Evolutionary conservation across 352 stramenopile genomes (phyloP).

Genomic region (Globisporangium ultimum): DNA sequence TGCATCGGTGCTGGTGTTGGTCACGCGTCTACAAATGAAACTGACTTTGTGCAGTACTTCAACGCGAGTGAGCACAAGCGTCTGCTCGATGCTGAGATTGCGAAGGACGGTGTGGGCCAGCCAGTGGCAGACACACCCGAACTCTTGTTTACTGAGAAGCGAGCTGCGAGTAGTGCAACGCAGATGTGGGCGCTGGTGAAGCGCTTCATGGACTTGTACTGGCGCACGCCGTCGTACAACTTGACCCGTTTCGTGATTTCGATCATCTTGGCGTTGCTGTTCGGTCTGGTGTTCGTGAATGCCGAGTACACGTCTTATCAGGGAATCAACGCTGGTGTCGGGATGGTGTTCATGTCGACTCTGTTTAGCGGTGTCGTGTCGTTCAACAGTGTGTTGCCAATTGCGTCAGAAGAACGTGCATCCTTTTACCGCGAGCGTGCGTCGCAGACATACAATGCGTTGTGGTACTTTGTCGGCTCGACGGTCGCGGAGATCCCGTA

Average conservation of each 20-base stretch:
- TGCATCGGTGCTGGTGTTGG: conserved; percentile 16
- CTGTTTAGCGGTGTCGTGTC: no score
- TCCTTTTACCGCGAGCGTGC: no score
- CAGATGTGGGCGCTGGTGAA: conserved; percentile 22
- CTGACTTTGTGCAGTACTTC: conserved; percentile 7
- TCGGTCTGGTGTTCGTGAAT: no score
- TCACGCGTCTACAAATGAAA: no score
- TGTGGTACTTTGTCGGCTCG: conserved; percentile 23
- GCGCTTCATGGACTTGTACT: conserved; percentile 71
- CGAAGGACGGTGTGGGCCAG: conserved; percentile 18
- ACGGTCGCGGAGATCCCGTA: conserved; percentile 27
- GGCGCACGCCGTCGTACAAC: conserved; percentile 87
- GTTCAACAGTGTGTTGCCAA: no score
- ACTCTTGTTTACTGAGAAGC: conserved; percentile 25
- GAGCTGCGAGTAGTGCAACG: conserved; percentile 18
- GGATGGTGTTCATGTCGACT: no score
- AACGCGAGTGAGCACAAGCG: not conserved
- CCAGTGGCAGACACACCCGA: conserved; percentile 16
- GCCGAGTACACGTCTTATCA: no score
- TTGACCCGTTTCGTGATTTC: conserved; percentile 49
- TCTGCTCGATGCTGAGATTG: conserved; percentile 19
- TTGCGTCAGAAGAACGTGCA: no score
- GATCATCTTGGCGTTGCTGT: no score
- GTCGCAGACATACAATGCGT: no score
- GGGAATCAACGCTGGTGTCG: no score